Conservation (phyloP, 345 rosid genomes). For the Eucalyptus polybractea region DNA sequence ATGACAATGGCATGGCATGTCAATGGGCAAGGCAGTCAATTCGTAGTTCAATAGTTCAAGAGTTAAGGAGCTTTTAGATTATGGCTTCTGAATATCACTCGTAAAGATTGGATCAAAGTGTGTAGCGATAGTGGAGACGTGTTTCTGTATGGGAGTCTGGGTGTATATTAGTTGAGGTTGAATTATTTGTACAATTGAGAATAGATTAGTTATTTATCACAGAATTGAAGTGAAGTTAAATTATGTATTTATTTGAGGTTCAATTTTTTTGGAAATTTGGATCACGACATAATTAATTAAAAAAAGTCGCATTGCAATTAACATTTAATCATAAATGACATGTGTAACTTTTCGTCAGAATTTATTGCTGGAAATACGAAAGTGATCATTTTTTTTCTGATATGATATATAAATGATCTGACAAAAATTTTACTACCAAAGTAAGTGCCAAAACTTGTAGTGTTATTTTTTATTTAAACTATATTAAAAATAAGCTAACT, state of each 20-base stretch:
- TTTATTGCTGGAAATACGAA: fast-evolving
- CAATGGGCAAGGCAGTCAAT: too few species aligned
- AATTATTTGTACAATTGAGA: background rate
- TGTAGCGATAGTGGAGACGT: background rate
- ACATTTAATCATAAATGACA: background rate
- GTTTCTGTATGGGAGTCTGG: background rate
- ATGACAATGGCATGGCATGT: background rate
- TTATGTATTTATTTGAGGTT: too few species aligned
- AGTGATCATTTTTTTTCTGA: too few species aligned
- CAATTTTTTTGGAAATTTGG: background rate
- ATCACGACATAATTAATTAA: too few species aligned
- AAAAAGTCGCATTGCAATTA: too few species aligned
- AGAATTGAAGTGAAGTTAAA: background rate
- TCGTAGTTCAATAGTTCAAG: too few species aligned
- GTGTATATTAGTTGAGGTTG: background rate
- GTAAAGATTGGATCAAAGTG: background rate
- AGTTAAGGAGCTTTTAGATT: too few species aligned
- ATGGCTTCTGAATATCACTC: background rate
- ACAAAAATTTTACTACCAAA: background rate
- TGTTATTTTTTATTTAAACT: too few species aligned
- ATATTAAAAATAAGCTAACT: background rate
- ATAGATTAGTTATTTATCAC: background rate
- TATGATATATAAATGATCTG: fast-evolving
- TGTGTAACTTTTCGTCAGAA: fast-evolving
- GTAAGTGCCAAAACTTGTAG: background rate